Percentiles rank a stretch among this genome's conserved stretches.
Evolutionary conservation across 306 rosid genomes (phyloP).

Genomic region (Datisca glomerata): DNA sequence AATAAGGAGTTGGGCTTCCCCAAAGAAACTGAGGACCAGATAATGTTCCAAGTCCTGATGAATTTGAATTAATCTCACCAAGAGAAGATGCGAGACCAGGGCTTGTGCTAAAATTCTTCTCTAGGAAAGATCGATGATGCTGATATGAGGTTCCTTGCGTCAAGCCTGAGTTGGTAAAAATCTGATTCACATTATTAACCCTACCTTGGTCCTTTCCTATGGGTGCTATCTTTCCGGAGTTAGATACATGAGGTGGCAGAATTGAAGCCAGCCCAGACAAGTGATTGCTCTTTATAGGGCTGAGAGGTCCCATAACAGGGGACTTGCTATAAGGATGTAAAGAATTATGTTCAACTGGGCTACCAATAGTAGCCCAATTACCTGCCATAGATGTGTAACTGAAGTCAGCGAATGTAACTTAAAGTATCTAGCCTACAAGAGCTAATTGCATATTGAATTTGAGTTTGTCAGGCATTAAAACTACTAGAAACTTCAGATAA

Average conservation of each 20-base stretch:
- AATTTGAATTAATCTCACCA: constrained; percentile 42
- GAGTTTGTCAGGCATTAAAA: neutral
- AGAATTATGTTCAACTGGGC: constrained; percentile 69
- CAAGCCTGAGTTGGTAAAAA: constrained; percentile 31
- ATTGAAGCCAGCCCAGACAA: constrained; percentile 76
- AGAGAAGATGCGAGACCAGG: constrained; percentile 48
- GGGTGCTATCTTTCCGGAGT: constrained; percentile 67
- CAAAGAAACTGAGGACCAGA: constrained; percentile 94
- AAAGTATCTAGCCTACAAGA: too few relatives aligned
- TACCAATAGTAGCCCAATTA: constrained; percentile 68
- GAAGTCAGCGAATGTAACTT: too few relatives aligned
- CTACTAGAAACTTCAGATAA: neutral
- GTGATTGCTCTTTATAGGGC: constrained; percentile 59
- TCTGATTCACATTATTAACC: constrained; percentile 33
- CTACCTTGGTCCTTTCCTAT: constrained; percentile 88
- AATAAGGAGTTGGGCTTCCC: constrained; percentile 77
- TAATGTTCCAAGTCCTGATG: constrained; percentile 63
- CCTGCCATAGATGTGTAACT: constrained; percentile 26
- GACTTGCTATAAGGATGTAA: constrained; percentile 50
- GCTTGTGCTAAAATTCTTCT: constrained; percentile 47
- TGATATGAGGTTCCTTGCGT: constrained; percentile 48
- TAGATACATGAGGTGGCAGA: constrained; percentile 55
- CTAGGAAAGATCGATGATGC: constrained; percentile 57
- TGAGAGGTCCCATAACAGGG: constrained; percentile 53
- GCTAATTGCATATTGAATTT: too few relatives aligned